Conservation (phyloP, 257 asterid species). For the Fraxinus excelsior region DNA sequence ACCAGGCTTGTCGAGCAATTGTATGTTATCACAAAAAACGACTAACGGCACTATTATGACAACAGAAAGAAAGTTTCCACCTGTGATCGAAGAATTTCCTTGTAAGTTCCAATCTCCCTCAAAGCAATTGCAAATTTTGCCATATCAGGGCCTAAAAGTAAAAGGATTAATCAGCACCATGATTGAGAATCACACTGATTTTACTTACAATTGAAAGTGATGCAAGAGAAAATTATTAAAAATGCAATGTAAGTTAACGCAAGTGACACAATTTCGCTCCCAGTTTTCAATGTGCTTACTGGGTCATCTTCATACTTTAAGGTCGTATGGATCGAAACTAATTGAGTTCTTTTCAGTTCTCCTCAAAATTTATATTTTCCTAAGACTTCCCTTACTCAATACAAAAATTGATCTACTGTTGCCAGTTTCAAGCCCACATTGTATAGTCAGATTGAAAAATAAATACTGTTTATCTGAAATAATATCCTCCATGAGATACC, state of each 20-base stretch:
- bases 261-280: neutral
- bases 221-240: neutral
- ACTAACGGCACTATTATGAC: constrained; percentile 12
- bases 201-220: neutral
- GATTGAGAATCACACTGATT: neutral
- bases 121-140: constrained; percentile 79
- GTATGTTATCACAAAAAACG: constrained; percentile 12
- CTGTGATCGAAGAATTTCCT: constrained; percentile 93
- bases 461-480: neutral
- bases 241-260: constrained; percentile 3
- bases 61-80: constrained; percentile 37
- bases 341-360: neutral
- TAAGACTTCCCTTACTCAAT: constrained; percentile 17
- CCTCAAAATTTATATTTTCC: neutral
- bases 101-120: constrained; percentile 91
- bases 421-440: constrained; percentile 17
- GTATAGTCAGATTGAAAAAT: neutral
- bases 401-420: neutral
- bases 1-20: constrained; percentile 7
- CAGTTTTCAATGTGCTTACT: neutral
- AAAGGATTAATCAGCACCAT: constrained; percentile 30
- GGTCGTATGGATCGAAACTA: constrained; percentile 9
- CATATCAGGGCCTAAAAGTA: constrained; percentile 84
- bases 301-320: constrained; percentile 11
- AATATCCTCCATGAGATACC: constrained; percentile 1